phyloP scores from a whole-genome alignment of 2,329 filamentous ascomycete genomes.

The Fusarium sp. region DNA sequence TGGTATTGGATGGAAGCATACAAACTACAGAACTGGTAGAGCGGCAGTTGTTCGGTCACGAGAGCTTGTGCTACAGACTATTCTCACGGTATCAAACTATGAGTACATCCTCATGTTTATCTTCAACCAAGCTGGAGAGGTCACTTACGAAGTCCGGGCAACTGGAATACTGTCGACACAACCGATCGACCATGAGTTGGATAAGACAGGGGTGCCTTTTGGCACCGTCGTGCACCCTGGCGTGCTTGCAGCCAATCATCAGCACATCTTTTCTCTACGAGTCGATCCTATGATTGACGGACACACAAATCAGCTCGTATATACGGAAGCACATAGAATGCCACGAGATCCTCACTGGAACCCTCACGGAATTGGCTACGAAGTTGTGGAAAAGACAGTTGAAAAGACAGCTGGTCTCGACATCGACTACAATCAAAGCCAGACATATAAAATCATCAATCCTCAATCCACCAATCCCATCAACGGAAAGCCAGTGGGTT shows the following conservation, averaged over 20 bases:
- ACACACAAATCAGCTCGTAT: constrained; percentile 60
- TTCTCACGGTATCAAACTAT: constrained; percentile 65
- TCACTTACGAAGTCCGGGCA: constrained; percentile 71
- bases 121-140: constrained; percentile 70
- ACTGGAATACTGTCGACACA: constrained; percentile 73
- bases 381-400: constrained; percentile 61
- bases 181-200: constrained; percentile 68
- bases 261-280: constrained; percentile 73
- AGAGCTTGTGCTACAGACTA: constrained; percentile 74
- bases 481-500: constrained; percentile 59
- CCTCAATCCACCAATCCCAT: constrained; percentile 40
- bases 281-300: constrained; percentile 73
- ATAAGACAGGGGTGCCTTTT: constrained; percentile 60
- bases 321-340: constrained; percentile 53
- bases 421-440: constrained; percentile 63
- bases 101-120: constrained; percentile 62
- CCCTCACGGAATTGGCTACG: constrained; percentile 70
- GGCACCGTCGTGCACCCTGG: constrained; percentile 73
- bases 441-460: constrained; percentile 62
- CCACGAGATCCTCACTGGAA: constrained; percentile 63
- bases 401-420: constrained; percentile 51
- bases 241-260: constrained; percentile 74
- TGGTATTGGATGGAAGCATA: constrained; percentile 79
- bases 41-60: constrained; percentile 69
- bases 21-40: constrained; percentile 71